These are phyloP conservation scores for Vigna unguiculata DNA, from an alignment of 306 rosid species.

Conservation along the genomic window DNA sequence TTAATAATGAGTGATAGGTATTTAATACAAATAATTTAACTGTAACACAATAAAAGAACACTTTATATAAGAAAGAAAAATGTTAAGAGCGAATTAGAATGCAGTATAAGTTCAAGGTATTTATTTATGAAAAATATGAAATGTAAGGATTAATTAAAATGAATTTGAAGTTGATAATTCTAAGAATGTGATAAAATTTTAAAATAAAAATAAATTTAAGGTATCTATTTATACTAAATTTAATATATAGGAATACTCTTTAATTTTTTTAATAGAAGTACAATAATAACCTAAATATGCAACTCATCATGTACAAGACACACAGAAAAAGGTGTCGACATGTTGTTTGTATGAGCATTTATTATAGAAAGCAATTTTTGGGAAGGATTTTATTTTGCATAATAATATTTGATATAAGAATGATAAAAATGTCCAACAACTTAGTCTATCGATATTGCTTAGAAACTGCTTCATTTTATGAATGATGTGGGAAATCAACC, in stretches of 20 bases:
- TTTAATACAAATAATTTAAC: too few relatives aligned
- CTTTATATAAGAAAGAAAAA: too few relatives aligned
- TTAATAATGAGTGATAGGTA: too few relatives aligned
- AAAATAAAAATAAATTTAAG: too few relatives aligned
- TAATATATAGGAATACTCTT: background rate
- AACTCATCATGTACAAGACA: background rate
- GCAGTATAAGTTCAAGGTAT: background rate
- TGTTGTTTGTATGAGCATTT: background rate
- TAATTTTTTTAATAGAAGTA: background rate
- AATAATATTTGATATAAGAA: background rate
- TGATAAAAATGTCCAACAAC: slow-evolving; percentile 48
- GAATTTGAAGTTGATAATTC: background rate
- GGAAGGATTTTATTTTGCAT: slow-evolving; percentile 20
- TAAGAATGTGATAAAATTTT: background rate
- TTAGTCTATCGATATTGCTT: slow-evolving; percentile 44
- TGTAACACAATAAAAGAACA: background rate
- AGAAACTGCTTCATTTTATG: slow-evolving; percentile 47
- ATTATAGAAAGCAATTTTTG: background rate
- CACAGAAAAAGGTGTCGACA: background rate
- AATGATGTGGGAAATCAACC: slow-evolving; percentile 50
- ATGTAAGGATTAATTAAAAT: too few relatives aligned
- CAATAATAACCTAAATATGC: background rate
- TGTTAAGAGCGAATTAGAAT: background rate
- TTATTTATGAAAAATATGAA: background rate
- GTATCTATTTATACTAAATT: background rate